Evolutionary conservation across 2,329 filamentous ascomycete genomes (phyloP).

Genomic region (Botrytis galanthina): DNA sequence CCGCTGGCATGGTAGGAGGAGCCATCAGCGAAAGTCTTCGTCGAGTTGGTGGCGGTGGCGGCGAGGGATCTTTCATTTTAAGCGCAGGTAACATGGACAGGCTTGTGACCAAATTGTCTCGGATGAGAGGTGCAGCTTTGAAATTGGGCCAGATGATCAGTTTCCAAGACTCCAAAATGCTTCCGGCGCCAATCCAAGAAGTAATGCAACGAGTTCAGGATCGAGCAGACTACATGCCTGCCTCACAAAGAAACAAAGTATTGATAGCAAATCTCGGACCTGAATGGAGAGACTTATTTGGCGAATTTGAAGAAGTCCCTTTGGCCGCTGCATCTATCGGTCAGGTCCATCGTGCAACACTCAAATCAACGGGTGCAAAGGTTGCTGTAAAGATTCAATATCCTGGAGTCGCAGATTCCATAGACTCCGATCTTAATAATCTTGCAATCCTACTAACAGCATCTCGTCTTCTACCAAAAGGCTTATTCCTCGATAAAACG

Average conservation of each 20-base stretch:
- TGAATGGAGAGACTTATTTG: constrained; percentile 82
- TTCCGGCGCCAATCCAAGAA: constrained; percentile 81
- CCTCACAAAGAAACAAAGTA: constrained; percentile 86
- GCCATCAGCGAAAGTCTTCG: constrained; percentile 83
- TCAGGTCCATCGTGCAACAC: constrained; percentile 83
- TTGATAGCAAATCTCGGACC: constrained; percentile 73
- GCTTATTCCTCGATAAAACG: constrained; percentile 92
- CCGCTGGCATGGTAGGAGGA: constrained; percentile 92
- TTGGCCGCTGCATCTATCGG: constrained; percentile 96
- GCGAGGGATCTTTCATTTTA: constrained; percentile 75
- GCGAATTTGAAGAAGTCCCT: constrained; percentile 82
- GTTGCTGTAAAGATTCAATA: constrained; percentile 98
- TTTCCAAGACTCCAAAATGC: constrained; percentile 94
- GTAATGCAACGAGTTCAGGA: constrained; percentile 95
- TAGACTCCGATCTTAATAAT: constrained; percentile 95
- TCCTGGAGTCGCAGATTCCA: constrained; percentile 90
- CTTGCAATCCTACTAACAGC: constrained; percentile 86
- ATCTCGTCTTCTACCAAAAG: constrained; percentile 83
- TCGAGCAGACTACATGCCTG: constrained; percentile 95
- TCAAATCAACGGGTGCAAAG: constrained; percentile 69
- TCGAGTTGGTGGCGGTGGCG: constrained; percentile 69
- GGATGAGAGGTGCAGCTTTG: constrained; percentile 94
- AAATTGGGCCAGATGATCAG: constrained; percentile 98
- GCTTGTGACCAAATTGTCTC: constrained; percentile 85
- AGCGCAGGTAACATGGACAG: constrained; percentile 90